Evolutionary conservation across 495 filamentous ascomycete species (phyloP).

Genomic region (Thermochaetoides thermophila): DNA sequence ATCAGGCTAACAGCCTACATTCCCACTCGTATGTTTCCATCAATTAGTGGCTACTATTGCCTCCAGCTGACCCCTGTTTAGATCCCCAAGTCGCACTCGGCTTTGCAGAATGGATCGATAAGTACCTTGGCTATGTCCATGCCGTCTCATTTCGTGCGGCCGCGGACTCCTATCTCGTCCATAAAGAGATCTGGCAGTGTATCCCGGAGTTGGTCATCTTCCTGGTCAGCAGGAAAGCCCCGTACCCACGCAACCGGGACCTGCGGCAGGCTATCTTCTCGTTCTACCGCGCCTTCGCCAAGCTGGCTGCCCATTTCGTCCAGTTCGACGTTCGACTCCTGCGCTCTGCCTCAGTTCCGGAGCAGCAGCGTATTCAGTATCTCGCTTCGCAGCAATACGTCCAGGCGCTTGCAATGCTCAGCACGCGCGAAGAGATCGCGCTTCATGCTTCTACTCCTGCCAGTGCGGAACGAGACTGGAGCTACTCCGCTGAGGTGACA

Average conservation of each 20-base stretch:
- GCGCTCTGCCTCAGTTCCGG: neutral
- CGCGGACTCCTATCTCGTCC: conserved; percentile 22
- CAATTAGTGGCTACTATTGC: too few species aligned
- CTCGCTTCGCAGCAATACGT: conserved; percentile 20
- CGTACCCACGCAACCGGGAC: conserved; percentile 5
- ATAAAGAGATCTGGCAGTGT: conserved; percentile 24
- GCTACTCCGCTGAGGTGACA: conserved; percentile 17
- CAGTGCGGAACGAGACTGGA: conserved; percentile 15
- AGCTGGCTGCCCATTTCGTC: conserved; percentile 18
- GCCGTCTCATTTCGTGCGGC: conserved; percentile 8
- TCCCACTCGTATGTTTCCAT: conserved; percentile 20
- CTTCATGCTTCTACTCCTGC: conserved; percentile 12
- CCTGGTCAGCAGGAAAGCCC: conserved; percentile 10
- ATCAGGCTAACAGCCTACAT: conserved; percentile 22
- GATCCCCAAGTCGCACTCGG: conserved; percentile 25
- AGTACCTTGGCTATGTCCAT: conserved; percentile 21
- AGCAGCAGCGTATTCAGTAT: conserved; percentile 10
- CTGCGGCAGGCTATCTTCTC: conserved; percentile 14
- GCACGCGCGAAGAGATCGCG: conserved; percentile 16
- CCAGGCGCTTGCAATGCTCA: conserved; percentile 13
- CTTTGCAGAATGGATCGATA: conserved; percentile 30
- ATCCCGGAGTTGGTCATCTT: conserved; percentile 10
- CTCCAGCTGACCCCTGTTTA: too few species aligned
- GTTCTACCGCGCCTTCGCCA: conserved; percentile 19
- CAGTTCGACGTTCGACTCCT: conserved; percentile 14